These are phyloP conservation scores for Panaeolus cyanescens DNA, from an alignment of 768 basidiomycete genomes.

Conservation along the genomic window DNA sequence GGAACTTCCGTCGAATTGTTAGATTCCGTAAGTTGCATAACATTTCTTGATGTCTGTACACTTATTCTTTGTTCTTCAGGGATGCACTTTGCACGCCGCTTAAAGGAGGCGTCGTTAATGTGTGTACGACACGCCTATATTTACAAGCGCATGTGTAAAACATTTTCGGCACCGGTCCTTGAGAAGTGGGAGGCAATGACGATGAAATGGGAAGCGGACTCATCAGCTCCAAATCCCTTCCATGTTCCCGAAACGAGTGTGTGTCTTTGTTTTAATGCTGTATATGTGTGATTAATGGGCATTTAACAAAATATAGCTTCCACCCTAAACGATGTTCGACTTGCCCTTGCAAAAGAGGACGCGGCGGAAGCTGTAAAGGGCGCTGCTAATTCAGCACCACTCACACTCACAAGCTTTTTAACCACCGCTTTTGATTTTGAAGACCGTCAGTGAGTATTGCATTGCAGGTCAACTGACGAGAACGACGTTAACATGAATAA, in stretches of 20 bases:
- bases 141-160: slow-evolving; percentile 2
- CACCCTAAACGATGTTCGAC: background rate
- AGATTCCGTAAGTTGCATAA: slow-evolving; percentile 15
- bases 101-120: slow-evolving; percentile 9
- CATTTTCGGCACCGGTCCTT: background rate
- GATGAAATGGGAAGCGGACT: background rate
- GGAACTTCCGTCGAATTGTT: slow-evolving; percentile 31
- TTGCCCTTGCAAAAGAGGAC: background rate
- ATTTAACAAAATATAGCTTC: no score
- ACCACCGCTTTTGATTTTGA: background rate
- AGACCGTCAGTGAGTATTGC: background rate
- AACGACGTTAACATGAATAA: background rate
- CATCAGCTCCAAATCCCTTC: background rate
- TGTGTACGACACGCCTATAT: slow-evolving; percentile 3
- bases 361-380: background rate
- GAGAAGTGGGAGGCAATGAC: slow-evolving; percentile 8
- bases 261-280: background rate
- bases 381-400: background rate
- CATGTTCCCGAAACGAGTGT: background rate
- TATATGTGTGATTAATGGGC: no score
- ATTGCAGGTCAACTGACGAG: no score
- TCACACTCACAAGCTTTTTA: background rate
- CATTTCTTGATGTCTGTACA: no score
- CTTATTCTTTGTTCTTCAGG: background rate
- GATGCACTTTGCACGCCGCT: background rate